Base-by-base conservation (phyloP, 768 basidiomycete species). In the Dioszegia crocea region DNA sequence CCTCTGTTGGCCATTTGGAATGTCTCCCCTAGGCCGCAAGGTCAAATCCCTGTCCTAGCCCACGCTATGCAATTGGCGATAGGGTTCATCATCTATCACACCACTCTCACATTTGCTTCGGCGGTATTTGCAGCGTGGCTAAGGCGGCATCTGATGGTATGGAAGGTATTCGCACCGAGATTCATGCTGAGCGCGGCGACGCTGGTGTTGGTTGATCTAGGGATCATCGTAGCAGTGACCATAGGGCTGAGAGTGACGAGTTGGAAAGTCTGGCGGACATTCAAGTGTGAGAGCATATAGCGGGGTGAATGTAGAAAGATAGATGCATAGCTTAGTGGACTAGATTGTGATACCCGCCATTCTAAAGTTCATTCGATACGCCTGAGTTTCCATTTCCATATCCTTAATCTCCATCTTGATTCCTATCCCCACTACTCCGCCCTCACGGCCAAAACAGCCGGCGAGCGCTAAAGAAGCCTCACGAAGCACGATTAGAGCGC, bases 81-180 rank as follows among this genome's bases (percentile, higher is more conserved):
- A 2, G 85, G 83, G 0, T 77, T 86, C n/a, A 83, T 85, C 81
- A 75, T 84, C 2, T 92, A 92, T 69, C 88, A 86, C 73, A 76
- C 82, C 5, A 67, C 79, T 4, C 69, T 92, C 23, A 76, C 90
- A 1, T 68, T 92, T 3, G 86, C 88, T 3, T 83, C 85, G 16
- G 86, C 89, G 2, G 75, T 84, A 5, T 85, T 85, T 56, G 85
- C 89, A 0, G 88, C 90, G 8, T 83, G 85, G 66, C 77, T 93
- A 51, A 78, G 91, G 63, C 75, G 91, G 44, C 92, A 97, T 74
- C 76, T 96, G 63, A 96, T 96, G 92, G 92, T 97, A 23, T 99
- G 96, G 96, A 97, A 98, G 78, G 86, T 98, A 3, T 99, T 97
- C 69, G 94, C 93, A 36, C 96, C 96, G 62, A 79, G 94, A 62